Evolutionary conservation across 306 rosid species (phyloP), one percentile per base, ranked within the genome.

Genomic region (Aeschynomene evenia): DNA sequence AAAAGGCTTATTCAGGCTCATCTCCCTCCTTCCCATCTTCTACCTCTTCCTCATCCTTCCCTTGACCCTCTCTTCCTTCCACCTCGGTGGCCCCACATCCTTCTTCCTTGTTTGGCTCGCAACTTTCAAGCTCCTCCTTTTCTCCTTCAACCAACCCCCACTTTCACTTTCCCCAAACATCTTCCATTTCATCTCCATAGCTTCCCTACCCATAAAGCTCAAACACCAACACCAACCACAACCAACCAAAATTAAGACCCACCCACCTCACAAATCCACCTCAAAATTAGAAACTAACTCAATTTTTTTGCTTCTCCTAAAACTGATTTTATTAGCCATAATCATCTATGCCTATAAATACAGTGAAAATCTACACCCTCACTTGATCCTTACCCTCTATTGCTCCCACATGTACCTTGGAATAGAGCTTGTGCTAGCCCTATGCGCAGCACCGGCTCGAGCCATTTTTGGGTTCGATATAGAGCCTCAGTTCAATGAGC

Each of bases 401-500:
- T 80, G 81, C 26, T 43, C 66, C 49, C 86, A 85, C 76, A 9
- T 85, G 82, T 93, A 85, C 65, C 63, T 93, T 0, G 91, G 68
- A 6, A 0, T 79, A 0, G 98, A 90, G 11, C 66, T 84, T 0
- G 10, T 79, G 3, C 65, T 93, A 0, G 83, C 83, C 49, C 10
- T 91, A 0, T 1, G 5, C 12, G 85, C 80, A 0, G 24, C 71
- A 0, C 88, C 89, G 0, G 87, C 73, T 72, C 72, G 77, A 57
- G 70, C 83, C 70, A 0, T 77, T 0, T 77, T 79, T 0, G 85
- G 84, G 3, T 76, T 79, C 4, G 79, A 85, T 53, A 53, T 92
- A 0, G 91, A 87, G 33, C 89, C 85, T 0, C 96, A 84, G n/a
- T 94, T 79, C 75, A n/a, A 88, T 13, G 84, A 90, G 55, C 97